Conservation (phyloP, 2,329 filamentous ascomycete genomes). For the Neopestalotiopsis rosae region DNA sequence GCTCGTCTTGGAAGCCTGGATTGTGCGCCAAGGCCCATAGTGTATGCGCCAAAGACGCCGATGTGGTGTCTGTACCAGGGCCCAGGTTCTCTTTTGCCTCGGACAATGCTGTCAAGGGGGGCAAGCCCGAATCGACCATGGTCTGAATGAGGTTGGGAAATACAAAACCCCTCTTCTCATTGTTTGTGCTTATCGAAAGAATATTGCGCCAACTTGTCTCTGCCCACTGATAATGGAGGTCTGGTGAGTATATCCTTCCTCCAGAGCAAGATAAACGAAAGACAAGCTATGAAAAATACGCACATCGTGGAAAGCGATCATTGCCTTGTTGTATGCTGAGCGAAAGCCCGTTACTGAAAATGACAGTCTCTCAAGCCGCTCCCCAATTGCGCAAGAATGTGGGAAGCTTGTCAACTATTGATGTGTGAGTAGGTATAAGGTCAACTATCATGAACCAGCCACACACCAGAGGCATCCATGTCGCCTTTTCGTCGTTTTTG, state of each 20-base stretch:
- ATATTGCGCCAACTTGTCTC: constrained; percentile 8
- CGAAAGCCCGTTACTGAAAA: not conserved
- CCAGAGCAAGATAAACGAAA: no score
- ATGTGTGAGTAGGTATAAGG: not conserved
- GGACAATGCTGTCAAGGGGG: constrained; percentile 1
- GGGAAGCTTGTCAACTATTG: constrained; percentile 4
- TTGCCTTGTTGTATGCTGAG: not conserved
- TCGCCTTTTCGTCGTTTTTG: constrained; percentile 15
- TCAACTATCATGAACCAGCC: no score
- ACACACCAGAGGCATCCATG: constrained; percentile 13
- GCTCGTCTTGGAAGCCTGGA: constrained; percentile 5
- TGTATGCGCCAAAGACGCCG: constrained; percentile 8
- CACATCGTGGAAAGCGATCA: not conserved
- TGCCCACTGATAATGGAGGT: not conserved
- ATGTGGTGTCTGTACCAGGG: constrained; percentile 8
- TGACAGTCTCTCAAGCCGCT: not conserved
- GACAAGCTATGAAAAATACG: not conserved
- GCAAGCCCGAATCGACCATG: constrained; percentile 9
- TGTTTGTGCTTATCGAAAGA: not conserved
- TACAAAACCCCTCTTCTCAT: not conserved
- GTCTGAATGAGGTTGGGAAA: constrained; percentile 8
- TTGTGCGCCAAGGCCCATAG: constrained; percentile 12
- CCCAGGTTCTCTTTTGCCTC: constrained; percentile 13
- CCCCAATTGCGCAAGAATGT: not conserved
- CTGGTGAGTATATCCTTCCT: not conserved